Evolutionary conservation across 2,329 filamentous ascomycete species (phyloP), one percentile per base, ranked within the genome.

Genomic region (Aureobasidium sp.): DNA sequence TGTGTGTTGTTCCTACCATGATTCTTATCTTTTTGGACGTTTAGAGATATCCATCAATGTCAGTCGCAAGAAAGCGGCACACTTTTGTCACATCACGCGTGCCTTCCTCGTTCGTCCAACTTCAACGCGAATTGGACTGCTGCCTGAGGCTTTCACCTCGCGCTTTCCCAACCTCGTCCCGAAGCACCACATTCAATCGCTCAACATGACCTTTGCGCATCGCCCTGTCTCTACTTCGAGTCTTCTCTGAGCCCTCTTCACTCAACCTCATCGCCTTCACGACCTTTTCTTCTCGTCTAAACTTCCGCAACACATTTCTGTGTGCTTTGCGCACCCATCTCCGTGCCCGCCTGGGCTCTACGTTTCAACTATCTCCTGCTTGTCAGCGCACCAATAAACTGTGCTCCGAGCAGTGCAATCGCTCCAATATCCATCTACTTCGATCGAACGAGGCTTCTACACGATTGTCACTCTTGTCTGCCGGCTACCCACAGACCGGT

Each of bases 21-120:
- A 45, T 44, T 34, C 9, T 27, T 29, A 29, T 48, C 15, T 25
- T 42, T 42, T 51, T 29, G 42, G 55, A 58, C 55, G 42, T 39
- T 58, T 48, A 58, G 55, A 58, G 41, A 58, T 48, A 58, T 48
- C 55, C 42, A 48, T 47, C 55, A 58, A 48, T 58, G 41, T 27
- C 55, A 48, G 31, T 29, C 42, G 42, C 42, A 20, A 34, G 2
- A 31, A 48, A 27, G 39, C 36, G 41, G 27, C 39, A 22, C 15
- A 25, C 27, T 58, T 37, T 29, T 12, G 22, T 41, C 29, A 36
- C 17, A 11, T 36, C 41, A 45, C 29, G 29, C 53, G 53, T 57
- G 53, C 53, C 53, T 57, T 45, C 53, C 53, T 12, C 5, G 36
- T 34, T 17, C 25, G 29, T 34, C 17, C 49, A 9, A 39, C 34